Evolutionary conservation across 2,329 filamentous ascomycete genomes (phyloP), one percentile per base, ranked within the genome.

Genomic region (Alternaria brassicicola): DNA sequence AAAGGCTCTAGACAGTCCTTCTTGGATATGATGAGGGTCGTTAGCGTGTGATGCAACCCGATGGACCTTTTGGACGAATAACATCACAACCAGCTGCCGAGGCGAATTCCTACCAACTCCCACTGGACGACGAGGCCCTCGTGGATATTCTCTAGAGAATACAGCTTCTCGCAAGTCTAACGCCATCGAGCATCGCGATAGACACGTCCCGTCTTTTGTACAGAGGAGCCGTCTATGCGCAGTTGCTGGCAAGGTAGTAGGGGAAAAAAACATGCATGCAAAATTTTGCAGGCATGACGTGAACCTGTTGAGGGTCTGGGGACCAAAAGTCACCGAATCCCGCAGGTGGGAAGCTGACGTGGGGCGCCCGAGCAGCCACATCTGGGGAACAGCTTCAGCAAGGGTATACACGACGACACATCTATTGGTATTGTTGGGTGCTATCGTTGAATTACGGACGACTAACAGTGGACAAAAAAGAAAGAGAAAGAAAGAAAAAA

Each of bases 41-140:
- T 62, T 61, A 55, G 62, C 62, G 42, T 38, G 17, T 38, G 35
- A 38, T 38, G 35, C 35, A 38, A 38, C 59, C 53, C 41, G 39
- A 31, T 35, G 41, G 57, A 49, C 48, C 9, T 56, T 59, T 62
- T 39, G 61, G 36, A 52, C 67, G 49, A 69, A 67, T 69, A 49
- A 55, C 42, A 57, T 55, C 55, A 33, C 51, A 31, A 62, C 62
- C 62, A 59, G 62, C 56, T 63, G 64, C 65, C 66, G 62, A 65
- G 65, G 68, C 62, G 55, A 60, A 54, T 62, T 56, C 57, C 59
- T 45, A 46, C 28, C 52, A 53, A 47, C 56, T 59, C 38, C 64
- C 51, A 53, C 61, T 63, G 50, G 60, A 48, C 42, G 17, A 43
- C 39, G 17, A 53, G 51, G 31, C 33, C 35, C 48, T 31, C 50